phyloP scores from a whole-genome alignment of 2,329 filamentous ascomycete species.

The Pyrenophora seminiperda region DNA sequence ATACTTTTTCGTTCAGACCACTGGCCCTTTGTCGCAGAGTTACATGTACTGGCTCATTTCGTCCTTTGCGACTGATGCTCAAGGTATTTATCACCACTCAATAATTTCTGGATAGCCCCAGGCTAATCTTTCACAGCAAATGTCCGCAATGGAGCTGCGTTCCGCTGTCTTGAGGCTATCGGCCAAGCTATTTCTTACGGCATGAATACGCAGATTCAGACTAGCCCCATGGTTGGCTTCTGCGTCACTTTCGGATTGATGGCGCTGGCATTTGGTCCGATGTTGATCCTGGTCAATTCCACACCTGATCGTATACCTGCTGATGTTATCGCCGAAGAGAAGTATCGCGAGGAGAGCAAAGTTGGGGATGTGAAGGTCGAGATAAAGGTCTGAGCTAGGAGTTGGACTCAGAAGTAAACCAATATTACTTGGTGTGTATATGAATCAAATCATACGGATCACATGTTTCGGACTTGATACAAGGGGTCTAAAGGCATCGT shows the following conservation, averaged over 20 bases:
- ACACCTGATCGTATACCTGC: slow-evolving; percentile 43
- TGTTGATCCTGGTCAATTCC: slow-evolving; percentile 39
- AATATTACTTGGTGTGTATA: too few relatives aligned
- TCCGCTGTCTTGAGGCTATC: slow-evolving; percentile 36
- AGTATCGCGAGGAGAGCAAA: slow-evolving; percentile 23
- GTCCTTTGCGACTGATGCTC: slow-evolving; percentile 37
- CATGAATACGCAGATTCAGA: slow-evolving; percentile 40
- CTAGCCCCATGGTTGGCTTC: slow-evolving; percentile 34
- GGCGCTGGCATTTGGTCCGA: slow-evolving; percentile 38
- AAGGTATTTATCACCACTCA: slow-evolving; percentile 12
- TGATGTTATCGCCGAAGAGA: slow-evolving; percentile 37
- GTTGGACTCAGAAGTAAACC: too few relatives aligned
- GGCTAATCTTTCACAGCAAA: slow-evolving; percentile 22
- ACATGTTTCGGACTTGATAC: too few relatives aligned
- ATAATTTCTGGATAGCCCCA: not conserved
- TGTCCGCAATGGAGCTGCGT: slow-evolving; percentile 34
- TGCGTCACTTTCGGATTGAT: slow-evolving; percentile 43
- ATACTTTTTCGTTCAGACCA: slow-evolving; percentile 58
- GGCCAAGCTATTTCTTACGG: slow-evolving; percentile 38
- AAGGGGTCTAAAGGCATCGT: too few relatives aligned
- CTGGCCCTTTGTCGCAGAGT: slow-evolving; percentile 36
- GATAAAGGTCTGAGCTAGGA: slow-evolving; percentile 14
- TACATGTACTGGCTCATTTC: slow-evolving; percentile 44
- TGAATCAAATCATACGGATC: too few relatives aligned
- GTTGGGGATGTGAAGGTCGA: slow-evolving; percentile 17